Evolutionary conservation across 2,329 filamentous ascomycete genomes (phyloP).

Genomic region (Fonsecaea pugnacius): DNA sequence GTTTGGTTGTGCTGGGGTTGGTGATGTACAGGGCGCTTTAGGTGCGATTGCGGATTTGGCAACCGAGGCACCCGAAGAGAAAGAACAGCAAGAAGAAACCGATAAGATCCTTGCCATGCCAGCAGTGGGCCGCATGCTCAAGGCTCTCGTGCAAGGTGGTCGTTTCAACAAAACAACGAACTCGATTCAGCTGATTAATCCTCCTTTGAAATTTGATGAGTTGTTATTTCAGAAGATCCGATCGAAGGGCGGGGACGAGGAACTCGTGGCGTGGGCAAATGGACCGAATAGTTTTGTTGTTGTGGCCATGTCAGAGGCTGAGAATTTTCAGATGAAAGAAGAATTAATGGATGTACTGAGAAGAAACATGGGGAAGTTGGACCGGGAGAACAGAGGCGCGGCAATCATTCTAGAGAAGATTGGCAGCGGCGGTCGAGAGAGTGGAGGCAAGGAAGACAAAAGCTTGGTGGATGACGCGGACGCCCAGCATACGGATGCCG

Average conservation of each 20-base stretch:
- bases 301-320: constrained; percentile 76
- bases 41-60: constrained; percentile 63
- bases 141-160: constrained; percentile 86
- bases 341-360: constrained; percentile 72
- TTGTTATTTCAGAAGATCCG: constrained; percentile 78
- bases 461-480: not conserved
- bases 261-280: constrained; percentile 81
- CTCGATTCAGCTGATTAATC: constrained; percentile 68
- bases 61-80: constrained; percentile 46
- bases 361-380: constrained; percentile 58
- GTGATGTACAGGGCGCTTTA: constrained; percentile 76
- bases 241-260: constrained; percentile 53
- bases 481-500: not conserved
- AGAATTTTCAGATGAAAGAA: constrained; percentile 68
- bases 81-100: constrained; percentile 48
- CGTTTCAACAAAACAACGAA: constrained; percentile 77
- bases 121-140: constrained; percentile 79
- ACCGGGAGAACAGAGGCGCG: constrained; percentile 55
- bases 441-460: constrained; percentile 11
- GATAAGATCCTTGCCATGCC: constrained; percentile 64
- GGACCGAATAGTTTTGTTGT: constrained; percentile 85
- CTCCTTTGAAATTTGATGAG: constrained; percentile 78
- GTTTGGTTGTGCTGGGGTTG: constrained; percentile 65
- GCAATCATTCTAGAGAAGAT: constrained; percentile 49
- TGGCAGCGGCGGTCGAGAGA: constrained; percentile 1